These are phyloP conservation scores for Megacollybia platyphylla DNA, from an alignment of 1,284 basidiomycete genomes.

Conservation along the genomic window DNA sequence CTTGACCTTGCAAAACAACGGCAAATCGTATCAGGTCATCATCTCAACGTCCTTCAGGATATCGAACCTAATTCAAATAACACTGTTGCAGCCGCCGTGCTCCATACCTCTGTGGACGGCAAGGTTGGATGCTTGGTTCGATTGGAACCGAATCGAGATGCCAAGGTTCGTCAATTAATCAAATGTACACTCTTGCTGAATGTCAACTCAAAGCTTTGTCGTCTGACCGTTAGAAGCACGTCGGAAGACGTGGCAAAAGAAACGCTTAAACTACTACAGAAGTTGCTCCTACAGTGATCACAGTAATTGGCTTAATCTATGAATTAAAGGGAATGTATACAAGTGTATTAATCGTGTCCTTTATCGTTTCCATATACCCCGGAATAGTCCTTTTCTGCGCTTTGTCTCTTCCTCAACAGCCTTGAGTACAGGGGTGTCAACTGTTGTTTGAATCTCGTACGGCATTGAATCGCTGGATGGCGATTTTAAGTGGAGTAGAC, in stretches of 20 bases:
- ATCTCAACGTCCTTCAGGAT: conserved; percentile 65
- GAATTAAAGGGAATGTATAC: neutral
- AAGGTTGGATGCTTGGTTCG: conserved; percentile 93
- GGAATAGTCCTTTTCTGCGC: conserved; percentile 15
- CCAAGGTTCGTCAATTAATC: conserved; percentile 47
- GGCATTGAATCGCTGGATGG: conserved; percentile 33
- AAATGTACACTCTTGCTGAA: neutral
- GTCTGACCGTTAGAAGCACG: conserved; percentile 89
- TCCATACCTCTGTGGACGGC: conserved; percentile 78
- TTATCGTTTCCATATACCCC: conserved; percentile 13
- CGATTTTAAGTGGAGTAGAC: conserved; percentile 20
- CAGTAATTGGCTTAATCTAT: neutral
- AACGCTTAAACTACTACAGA: conserved; percentile 59
- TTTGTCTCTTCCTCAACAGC: conserved; percentile 4
- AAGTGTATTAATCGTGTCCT: neutral
- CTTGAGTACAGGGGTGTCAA: neutral
- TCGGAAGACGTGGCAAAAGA: conserved; percentile 85
- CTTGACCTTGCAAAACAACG: conserved; percentile 66
- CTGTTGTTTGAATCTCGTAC: conserved; percentile 8
- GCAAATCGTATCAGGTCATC: conserved; percentile 68
- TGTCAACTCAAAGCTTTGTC: conserved; percentile 57
- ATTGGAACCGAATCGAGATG: conserved; percentile 89
- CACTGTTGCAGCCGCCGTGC: conserved; percentile 83
- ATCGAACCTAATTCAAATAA: conserved; percentile 84
- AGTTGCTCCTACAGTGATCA: conserved; percentile 25